Conservation (phyloP, 2,329 filamentous ascomycete genomes). For the Pseudogymnoascus sp. region DNA sequence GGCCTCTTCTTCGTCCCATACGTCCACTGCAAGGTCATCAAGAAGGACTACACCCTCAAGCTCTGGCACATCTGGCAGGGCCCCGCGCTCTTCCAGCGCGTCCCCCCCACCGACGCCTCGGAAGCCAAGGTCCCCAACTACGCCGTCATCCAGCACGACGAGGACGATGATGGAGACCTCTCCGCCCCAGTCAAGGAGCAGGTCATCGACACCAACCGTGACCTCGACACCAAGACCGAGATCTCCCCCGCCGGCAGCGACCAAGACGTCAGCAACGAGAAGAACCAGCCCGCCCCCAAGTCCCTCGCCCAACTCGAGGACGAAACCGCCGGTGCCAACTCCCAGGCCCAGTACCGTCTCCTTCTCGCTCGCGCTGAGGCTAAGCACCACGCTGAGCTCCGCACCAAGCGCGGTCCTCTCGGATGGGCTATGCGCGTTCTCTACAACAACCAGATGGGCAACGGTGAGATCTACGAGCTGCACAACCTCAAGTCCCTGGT, state of each 20-base stretch:
- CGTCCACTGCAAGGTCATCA: slow-evolving; percentile 58
- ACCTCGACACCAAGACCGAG: slow-evolving; percentile 20
- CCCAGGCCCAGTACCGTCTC: slow-evolving; percentile 53
- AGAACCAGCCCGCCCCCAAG: slow-evolving; percentile 40
- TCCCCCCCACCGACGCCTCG: slow-evolving; percentile 44
- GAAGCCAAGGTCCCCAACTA: slow-evolving; percentile 62
- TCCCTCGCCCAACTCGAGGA: slow-evolving; percentile 19
- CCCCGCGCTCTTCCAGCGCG: slow-evolving; percentile 56
- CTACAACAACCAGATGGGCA: slow-evolving; percentile 63
- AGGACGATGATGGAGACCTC: slow-evolving; percentile 32
- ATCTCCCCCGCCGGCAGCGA: slow-evolving; percentile 25
- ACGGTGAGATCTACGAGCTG: slow-evolving; percentile 66
- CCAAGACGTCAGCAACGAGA: slow-evolving; percentile 31
- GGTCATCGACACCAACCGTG: slow-evolving; percentile 24
- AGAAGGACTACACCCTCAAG: slow-evolving; percentile 57
- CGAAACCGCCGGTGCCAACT: slow-evolving; percentile 13
- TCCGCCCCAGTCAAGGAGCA: slow-evolving; percentile 29
- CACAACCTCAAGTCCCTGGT: slow-evolving; percentile 58
- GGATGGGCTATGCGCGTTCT: slow-evolving; percentile 77
- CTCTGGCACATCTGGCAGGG: slow-evolving; percentile 57
- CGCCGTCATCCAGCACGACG: slow-evolving; percentile 62
- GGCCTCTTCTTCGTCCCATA: slow-evolving; percentile 68
- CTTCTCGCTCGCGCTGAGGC: slow-evolving; percentile 50
- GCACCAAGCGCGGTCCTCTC: slow-evolving; percentile 57
- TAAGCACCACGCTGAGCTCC: slow-evolving; percentile 55